Base-by-base conservation (phyloP, 2,329 filamentous ascomycete species). In the Arthrocladium fulminans region DNA sequence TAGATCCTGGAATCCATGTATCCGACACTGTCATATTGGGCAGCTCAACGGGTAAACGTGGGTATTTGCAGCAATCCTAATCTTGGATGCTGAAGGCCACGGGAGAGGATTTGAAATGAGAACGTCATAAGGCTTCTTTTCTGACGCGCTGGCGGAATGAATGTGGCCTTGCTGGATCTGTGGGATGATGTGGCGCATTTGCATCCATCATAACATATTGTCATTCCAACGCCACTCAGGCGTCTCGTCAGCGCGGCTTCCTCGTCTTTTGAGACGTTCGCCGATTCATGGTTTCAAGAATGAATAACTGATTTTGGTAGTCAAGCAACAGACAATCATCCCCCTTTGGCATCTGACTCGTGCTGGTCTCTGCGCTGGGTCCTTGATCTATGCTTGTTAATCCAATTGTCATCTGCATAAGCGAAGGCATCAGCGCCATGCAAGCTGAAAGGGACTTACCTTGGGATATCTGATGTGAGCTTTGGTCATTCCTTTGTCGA, bases 261-360 rank as follows among this genome's bases (percentile, higher is more conserved):
- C 34, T 24, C 9, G 34, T 15, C 32, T 47, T 47, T 17, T 24
- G 44, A 27, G 44, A 47, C 12, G 20, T 47, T 29, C 44, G 20
- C 13, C 44, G 44, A n/a, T 47, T 47, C 32, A 47, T 20, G 23
- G 27, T 39, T 47, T 47, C 44, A 24, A 47, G 44, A 9, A 38
- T 27, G 23, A 29, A 47, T 12, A 47, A 34, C 32, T 47, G 44
- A 24, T 47, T 37, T 19, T 47, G 44, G 25, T 47, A 47, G n/a
- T 47, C 44, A 23, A 47, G 32, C 3, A 47, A 24, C n/a, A 38
- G 22, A 29, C 34, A 27, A 15, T 47, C 44, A 10, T 47, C 20
- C 44, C 30, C 32, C 27, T 47, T 35, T 12, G 27, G 13, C 29
- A 19, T 7, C 6, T 19, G 30, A 34, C n/a, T 35, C 24, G 27